Base-by-base conservation (phyloP, 1,284 basidiomycete genomes). In the Apiotrichum laibachii region DNA sequence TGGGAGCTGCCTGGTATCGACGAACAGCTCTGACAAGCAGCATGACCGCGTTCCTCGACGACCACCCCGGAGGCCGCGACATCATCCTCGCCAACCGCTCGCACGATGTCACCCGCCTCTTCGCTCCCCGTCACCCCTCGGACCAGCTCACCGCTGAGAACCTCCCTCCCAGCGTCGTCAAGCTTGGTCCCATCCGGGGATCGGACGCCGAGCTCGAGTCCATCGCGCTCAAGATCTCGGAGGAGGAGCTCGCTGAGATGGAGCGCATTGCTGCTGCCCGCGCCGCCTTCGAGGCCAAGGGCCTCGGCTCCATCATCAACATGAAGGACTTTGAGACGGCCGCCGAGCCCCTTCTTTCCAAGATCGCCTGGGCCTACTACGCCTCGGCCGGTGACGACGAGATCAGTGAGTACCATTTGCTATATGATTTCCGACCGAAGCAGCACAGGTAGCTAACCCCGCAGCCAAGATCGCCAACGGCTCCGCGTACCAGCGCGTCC, bases 331-430 rank as follows among this genome's bases (percentile, higher is more conserved):
- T 72, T 62, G 70, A 88, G 85, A 80, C 63, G 61, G 65, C 67
- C 47, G 80, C 89, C 19, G 82, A 83, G 64, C 82, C 84, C 43
- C 79, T 89, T 26, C 77, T 91, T 40, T 85, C 87, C 4, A 83
- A 86, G 69, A 89, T 88, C 62, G 88, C 87, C 4, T 80, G 84
- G 66, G 86, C 90, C 5, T 94, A 92, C 75, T 94, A 92, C 71
- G 84, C 85, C 11, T 90, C 88, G 26, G 88, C 88, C 2, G 82
- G 88, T 4, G 92, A 93, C 67, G 90, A 92, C 70, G 87, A 88
- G 69, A 85, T 86, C 61, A 84, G 90, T 90, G 72, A 63, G 85
- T 81, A 37, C 40, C n/a, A n/a, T n/a, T n/a, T 22, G 34, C 15
- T 10, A 15, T 31, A 46, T 5, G 34, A 37, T 21, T 37, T 18